Base-by-base conservation (phyloP, 106 monocot genomes). In the Iris macrosiphon region DNA sequence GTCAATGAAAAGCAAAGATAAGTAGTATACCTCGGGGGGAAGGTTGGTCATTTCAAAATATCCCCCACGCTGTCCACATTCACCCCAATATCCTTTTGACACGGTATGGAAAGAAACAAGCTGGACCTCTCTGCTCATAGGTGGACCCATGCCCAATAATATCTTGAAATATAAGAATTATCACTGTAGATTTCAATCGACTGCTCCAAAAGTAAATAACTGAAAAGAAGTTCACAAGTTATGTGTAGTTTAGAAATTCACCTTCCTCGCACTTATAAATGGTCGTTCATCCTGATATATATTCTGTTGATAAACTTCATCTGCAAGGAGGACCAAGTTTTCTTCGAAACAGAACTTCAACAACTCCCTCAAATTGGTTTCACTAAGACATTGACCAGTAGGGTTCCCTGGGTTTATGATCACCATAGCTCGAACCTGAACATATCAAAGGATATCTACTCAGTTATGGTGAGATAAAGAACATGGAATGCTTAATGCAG, bases 231-330 rank as follows among this genome's bases (percentile, higher is more conserved):
- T n/a, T n/a, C n/a, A n/a, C n/a, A n/a, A 14, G 15, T 53, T 9
- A 0, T 49, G 49, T 49, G 25, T 28, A 20, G 16, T 52, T 17
- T 17, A 29, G 25, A 19, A 59, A 42, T 46, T 16, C 71, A 96
- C 95, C 89, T 96, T 96, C 75, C 82, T 79, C 25, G 90, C 86
- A 59, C 98, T 98, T 59, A 98, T 76, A 49, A 98, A 98, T 28
- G 98, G 98, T 10, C 78, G 63, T 48, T 90, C 87, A 69, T 91
- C 87, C 63, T 98, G 98, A 71, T 91, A 98, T 30, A 98, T 62
- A 52, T 98, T 98, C 59, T 98, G 98, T 67, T 98, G 98, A 73
- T 98, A 98, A 70, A 98, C 98, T 81, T 91, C 89, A 81, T 98
- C 98, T 21, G 87, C 90, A 61, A 98, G 74, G 48, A 98, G 55